phyloP scores from a whole-genome alignment of 805 yeast species.

The Danielia reshetovae region DNA sequence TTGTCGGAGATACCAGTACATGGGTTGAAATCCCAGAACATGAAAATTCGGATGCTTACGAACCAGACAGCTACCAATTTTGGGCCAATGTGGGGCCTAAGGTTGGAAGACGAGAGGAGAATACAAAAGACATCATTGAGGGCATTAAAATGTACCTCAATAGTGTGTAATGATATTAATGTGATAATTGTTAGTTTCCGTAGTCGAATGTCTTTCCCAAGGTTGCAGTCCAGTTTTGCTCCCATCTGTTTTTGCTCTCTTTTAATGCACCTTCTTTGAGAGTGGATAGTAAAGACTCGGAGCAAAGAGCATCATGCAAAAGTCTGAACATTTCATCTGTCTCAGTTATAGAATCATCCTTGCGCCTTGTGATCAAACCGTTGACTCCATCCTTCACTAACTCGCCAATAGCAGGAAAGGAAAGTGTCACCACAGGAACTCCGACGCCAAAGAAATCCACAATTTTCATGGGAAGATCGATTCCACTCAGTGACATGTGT shows the following conservation, averaged over 20 bases:
- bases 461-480: conserved; percentile 96
- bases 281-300: conserved; percentile 27
- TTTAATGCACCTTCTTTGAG: conserved; percentile 65
- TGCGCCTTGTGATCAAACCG: conserved; percentile 50
- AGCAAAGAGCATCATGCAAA: conserved; percentile 24
- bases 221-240: conserved; percentile 58
- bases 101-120: conserved; percentile 28
- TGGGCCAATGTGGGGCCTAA: conserved; percentile 36
- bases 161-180: conserved; percentile 1
- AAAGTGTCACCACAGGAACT: conserved; percentile 78
- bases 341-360: conserved; percentile 11
- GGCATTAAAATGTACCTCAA: conserved; percentile 14
- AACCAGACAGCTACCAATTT: conserved; percentile 43
- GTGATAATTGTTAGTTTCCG: conserved; percentile 2
- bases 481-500: conserved; percentile 88
- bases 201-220: conserved; percentile 33
- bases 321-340: conserved; percentile 24
- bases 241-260: conserved; percentile 76
- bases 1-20: conserved; percentile 16
- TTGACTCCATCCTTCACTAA: conserved; percentile 65
- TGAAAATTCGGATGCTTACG: conserved; percentile 37
- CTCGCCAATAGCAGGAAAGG: conserved; percentile 75
- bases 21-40: conserved; percentile 55
- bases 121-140: conserved; percentile 23
- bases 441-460: conserved; percentile 97